Evolutionary conservation across 805 yeast species (phyloP).

Genomic region (Wickerhamiella spandovensis): DNA sequence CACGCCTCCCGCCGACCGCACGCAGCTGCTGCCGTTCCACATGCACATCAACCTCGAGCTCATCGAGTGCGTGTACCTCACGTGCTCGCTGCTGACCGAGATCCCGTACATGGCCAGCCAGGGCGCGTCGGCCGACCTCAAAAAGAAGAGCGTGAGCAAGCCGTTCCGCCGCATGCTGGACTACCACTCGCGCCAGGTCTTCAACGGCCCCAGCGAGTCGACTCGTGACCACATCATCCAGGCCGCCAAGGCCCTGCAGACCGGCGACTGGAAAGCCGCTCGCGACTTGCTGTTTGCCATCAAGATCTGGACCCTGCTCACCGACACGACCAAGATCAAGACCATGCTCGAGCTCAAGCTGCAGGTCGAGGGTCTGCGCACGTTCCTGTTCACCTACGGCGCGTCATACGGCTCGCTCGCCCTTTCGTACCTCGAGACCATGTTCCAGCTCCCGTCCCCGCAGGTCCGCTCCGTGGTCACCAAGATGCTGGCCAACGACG

Average conservation of each 20-base stretch:
- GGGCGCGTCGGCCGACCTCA: conserved; percentile 36
- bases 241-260: conserved; percentile 77
- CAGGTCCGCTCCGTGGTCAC: conserved; percentile 51
- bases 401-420: conserved; percentile 57
- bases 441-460: conserved; percentile 49
- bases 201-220: conserved; percentile 96
- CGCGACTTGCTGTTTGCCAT: conserved; percentile 58
- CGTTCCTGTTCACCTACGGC: conserved; percentile 81
- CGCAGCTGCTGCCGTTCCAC: conserved; percentile 88
- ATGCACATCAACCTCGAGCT: conserved; percentile 95
- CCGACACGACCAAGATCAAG: conserved; percentile 46
- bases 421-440: conserved; percentile 44
- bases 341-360: conserved; percentile 58
- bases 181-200: conserved; percentile 84
- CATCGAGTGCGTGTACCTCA: conserved; percentile 85
- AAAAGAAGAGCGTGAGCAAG: conserved; percentile 57
- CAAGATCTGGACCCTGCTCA: conserved; percentile 75
- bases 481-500: conserved; percentile 66
- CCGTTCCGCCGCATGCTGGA: conserved; percentile 86
- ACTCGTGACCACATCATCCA: conserved; percentile 86
- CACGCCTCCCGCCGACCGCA: conserved; percentile 36
- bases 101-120: conserved; percentile 79
- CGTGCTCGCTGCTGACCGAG: conserved; percentile 78
- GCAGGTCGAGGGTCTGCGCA: conserved; percentile 81
- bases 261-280: conserved; percentile 80